phyloP scores from a whole-genome alignment of 176 grass and related monocot genomes.

The Juncus effusus region DNA sequence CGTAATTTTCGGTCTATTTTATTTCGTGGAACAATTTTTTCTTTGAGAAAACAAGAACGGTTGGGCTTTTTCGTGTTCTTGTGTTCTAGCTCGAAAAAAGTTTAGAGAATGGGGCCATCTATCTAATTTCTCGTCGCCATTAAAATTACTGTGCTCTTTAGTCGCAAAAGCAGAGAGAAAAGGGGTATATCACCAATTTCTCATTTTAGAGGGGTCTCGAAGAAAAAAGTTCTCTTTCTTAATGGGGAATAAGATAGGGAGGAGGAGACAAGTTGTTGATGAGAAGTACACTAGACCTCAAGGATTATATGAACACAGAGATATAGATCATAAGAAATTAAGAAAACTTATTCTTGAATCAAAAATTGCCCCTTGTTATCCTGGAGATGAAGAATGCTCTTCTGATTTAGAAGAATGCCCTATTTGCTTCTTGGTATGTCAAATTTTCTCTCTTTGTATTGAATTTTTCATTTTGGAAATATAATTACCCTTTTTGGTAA shows the following conservation, averaged over 20 bases:
- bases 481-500: not conserved
- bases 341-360: conserved; percentile 96
- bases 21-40: no score
- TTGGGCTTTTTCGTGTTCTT: no score
- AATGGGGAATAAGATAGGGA: conserved; percentile 96
- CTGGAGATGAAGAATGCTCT: conserved; percentile 52
- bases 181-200: not conserved
- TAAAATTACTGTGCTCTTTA: conserved; percentile 22
- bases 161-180: conserved; percentile 32
- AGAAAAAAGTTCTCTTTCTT: conserved; percentile 33
- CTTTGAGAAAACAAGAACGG: no score
- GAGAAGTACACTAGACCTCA: conserved; percentile 85
- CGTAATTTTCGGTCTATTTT: not conserved
- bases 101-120: not conserved
- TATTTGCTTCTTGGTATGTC: conserved; percentile 90
- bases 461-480: not conserved
- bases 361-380: conserved; percentile 95
- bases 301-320: conserved; percentile 82
- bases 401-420: conserved; percentile 89
- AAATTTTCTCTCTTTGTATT: conserved; percentile 28
- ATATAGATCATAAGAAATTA: conserved; percentile 95
- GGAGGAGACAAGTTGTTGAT: conserved; percentile 72
- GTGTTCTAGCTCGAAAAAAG: no score
- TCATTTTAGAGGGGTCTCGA: conserved; percentile 6
- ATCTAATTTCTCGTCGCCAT: not conserved